A percentile compares a stretch with the other conserved stretches of the same genome.
Conservation (phyloP, 306 rosid species). For the Crataegus laevigata region DNA sequence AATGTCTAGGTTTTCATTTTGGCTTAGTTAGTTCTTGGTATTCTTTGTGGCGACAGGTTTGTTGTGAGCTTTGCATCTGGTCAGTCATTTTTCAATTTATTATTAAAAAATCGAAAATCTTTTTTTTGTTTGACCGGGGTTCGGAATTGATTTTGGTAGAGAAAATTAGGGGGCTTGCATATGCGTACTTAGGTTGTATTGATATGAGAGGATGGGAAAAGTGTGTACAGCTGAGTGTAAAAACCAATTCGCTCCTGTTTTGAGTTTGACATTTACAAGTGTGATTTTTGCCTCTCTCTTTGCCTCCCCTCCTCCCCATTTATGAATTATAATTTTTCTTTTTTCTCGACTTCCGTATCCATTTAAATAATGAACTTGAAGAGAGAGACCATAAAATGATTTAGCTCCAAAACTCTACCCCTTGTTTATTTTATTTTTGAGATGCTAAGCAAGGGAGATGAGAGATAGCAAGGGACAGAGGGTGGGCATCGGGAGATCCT, state of each 20-base stretch:
- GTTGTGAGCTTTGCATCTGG: slow-evolving; percentile 38
- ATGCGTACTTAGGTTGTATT: slow-evolving; percentile 48
- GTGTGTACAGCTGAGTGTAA: slow-evolving; percentile 80
- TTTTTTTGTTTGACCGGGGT: slow-evolving; percentile 7
- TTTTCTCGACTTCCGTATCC: background rate
- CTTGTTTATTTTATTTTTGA: too few relatives aligned
- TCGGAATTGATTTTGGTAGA: slow-evolving; percentile 33
- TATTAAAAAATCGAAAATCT: slow-evolving; percentile 25
- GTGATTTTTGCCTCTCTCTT: slow-evolving; percentile 9
- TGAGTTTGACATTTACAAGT: slow-evolving; percentile 39
- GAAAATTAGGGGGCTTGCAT: slow-evolving; percentile 45
- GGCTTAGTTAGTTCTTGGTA: slow-evolving; percentile 44
- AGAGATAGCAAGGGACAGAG: too few relatives aligned
- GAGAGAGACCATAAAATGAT: too few relatives aligned
- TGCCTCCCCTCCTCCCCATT: background rate
- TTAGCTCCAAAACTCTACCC: too few relatives aligned
- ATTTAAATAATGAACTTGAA: background rate
- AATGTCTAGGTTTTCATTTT: slow-evolving; percentile 34
- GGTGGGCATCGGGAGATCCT: too few relatives aligned
- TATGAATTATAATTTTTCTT: background rate
- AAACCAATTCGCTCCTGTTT: slow-evolving; percentile 34
- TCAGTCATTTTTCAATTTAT: slow-evolving; percentile 1
- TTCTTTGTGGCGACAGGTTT: slow-evolving; percentile 45
- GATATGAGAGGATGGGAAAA: slow-evolving; percentile 37
- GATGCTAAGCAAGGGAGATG: too few relatives aligned